Percentiles rank a stretch among this genome's conserved stretches.
These are phyloP conservation scores for Vitis hybrid DNA, from an alignment of 177 flowering plant genomes.

Conservation along the genomic window DNA sequence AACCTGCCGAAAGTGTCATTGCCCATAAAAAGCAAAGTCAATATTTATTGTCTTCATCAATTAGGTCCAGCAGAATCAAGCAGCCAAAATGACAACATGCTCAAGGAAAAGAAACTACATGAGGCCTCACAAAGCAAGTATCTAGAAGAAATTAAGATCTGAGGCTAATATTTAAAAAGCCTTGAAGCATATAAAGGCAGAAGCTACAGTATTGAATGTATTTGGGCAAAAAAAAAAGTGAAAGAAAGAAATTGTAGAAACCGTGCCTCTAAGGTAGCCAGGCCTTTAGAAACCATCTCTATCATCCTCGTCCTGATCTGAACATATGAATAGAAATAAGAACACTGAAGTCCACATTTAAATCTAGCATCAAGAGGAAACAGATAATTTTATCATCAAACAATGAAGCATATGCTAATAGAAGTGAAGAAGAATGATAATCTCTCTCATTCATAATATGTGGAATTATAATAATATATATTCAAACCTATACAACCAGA, in stretches of 20 bases:
- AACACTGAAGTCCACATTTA: no score
- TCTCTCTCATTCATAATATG: no score
- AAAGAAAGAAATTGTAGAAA: not conserved
- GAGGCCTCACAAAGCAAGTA: not conserved
- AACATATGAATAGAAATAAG: slow-evolving; percentile 2
- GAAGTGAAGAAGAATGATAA: no score
- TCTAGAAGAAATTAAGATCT: not conserved
- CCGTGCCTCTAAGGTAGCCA: slow-evolving; percentile 84
- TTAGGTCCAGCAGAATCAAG: no score
- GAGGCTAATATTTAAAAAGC: not conserved
- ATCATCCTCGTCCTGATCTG: slow-evolving; percentile 84
- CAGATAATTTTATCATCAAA: not conserved
- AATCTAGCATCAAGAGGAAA: no score
- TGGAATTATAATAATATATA: no score
- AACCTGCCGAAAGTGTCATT: slow-evolving; percentile 49
- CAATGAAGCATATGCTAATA: no score
- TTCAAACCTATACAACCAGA: no score
- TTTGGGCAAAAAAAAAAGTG: no score
- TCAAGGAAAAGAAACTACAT: not conserved
- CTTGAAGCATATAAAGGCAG: not conserved
- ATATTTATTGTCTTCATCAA: no score
- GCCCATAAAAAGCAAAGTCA: slow-evolving; percentile 3
- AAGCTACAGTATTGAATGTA: not conserved
- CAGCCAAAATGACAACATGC: not conserved
- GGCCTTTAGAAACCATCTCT: slow-evolving; percentile 87